Base-by-base conservation (phyloP, 305 asterid species). In the Caryopteris hybrid region DNA sequence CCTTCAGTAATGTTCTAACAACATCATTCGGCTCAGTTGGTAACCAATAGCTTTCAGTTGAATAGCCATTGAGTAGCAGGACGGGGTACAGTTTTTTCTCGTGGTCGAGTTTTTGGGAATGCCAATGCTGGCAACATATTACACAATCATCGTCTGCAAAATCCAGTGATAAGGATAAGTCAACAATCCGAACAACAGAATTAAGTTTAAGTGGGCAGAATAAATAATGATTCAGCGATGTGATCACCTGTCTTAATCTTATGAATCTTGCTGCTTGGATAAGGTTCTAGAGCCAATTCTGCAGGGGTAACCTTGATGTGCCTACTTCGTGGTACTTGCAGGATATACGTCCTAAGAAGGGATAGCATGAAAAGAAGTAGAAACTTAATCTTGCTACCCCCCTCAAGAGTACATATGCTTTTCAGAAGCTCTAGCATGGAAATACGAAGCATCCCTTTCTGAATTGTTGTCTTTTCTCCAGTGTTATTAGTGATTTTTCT, bases 1-100 rank as follows among this genome's bases (percentile, higher is more conserved):
- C 73, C 48, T 79, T 65, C 38, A 85, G 73, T 14, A 85, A 75
- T 20, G 88, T 77, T 66, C 86, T 74, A 36, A 85, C 68, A 21
- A 85, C 77, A 65, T 85, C 91, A 17, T 55, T 78, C 45, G 52
- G 66, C 71, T 85, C 91, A 1, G 85, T 80, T 42, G 88, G 83
- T 52, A 85, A 58, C 47, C 72, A 83, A 47, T 69, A 85, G 71
- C 85, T 77, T 66, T 83, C 88, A 1, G 79, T 76, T 56, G 88
- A 65, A 52, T 85, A 85, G 17, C 91, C 91, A 22, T 85, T 85
- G 0, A 85, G 61, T 4, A 83, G 82, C 27, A 85, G 79, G 27
- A 64, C 73, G 2, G 88, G 91, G 20, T 45, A 75, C 43, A n/a
- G 42, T 14, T 47, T 53, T 45, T 31, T 73, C 54, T 59, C 74